A percentile compares a stretch with the other conserved stretches of the same genome.
Evolutionary conservation across 2,329 filamentous ascomycete species (phyloP).

Genomic region (Sarocladiaceae sp.): DNA sequence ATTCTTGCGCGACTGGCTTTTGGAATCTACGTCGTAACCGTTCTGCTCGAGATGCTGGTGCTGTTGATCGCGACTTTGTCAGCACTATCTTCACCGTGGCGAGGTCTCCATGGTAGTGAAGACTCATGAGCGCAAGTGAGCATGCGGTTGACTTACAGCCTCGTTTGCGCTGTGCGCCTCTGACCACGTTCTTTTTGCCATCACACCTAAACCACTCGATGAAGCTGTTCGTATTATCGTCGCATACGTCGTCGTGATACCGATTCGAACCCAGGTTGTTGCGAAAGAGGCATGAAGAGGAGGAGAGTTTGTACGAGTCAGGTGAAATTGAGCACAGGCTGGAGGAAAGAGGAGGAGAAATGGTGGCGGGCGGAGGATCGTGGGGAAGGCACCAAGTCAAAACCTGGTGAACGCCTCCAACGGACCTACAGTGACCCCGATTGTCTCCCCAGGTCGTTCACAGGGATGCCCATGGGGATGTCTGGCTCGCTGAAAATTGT

Average conservation of each 20-base stretch:
- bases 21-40: not conserved
- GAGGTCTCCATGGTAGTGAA: too few relatives aligned
- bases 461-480: too few relatives aligned
- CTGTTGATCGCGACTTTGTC: too few relatives aligned
- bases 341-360: not conserved
- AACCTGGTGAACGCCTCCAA: too few relatives aligned
- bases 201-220: not conserved
- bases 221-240: not conserved
- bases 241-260: not conserved
- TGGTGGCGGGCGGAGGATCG: not conserved
- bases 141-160: slow-evolving; percentile 13
- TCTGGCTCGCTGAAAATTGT: too few relatives aligned
- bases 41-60: not conserved
- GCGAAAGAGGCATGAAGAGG: not conserved
- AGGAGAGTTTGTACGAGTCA: not conserved
- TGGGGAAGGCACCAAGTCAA: not conserved
- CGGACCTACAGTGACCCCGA: too few relatives aligned
- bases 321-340: not conserved
- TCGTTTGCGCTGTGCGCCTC: slow-evolving; percentile 16
- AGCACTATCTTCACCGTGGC: too few relatives aligned
- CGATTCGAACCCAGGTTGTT: not conserved
- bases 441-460: too few relatives aligned
- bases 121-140: too few relatives aligned
- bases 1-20: not conserved
- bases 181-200: slow-evolving; percentile 16